Evolutionary conservation across 2,329 filamentous ascomycete species (phyloP).

Genomic region (Trichoderma pleuroti): DNA sequence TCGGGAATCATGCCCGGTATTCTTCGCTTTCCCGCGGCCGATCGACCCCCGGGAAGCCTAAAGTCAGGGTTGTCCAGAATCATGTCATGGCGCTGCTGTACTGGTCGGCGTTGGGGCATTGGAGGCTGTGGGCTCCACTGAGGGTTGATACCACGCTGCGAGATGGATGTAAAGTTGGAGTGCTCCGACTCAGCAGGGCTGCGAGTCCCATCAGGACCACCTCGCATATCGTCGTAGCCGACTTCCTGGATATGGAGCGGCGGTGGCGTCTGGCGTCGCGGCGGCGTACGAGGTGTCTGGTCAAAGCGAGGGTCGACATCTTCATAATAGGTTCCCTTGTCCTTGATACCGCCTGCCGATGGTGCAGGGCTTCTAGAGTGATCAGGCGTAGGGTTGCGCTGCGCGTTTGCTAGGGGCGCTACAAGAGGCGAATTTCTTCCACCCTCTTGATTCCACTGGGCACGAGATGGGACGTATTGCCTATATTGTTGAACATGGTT

Average conservation of each 20-base stretch:
- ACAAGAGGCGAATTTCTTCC: constrained; percentile 44
- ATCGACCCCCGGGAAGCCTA: constrained; percentile 55
- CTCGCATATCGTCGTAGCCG: constrained; percentile 62
- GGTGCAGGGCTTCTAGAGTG: constrained; percentile 35
- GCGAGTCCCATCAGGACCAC: constrained; percentile 49
- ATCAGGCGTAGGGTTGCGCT: constrained; percentile 33
- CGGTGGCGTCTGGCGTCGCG: constrained; percentile 16
- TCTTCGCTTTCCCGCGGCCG: constrained; percentile 27
- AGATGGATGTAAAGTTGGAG: constrained; percentile 86
- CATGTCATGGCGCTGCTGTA: constrained; percentile 63
- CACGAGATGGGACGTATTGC: constrained; percentile 54
- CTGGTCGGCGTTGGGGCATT: constrained; percentile 42
- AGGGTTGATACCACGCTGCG: constrained; percentile 83
- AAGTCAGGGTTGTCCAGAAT: constrained; percentile 87
- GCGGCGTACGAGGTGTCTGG: constrained; percentile 29
- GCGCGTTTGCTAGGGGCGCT: constrained; percentile 44
- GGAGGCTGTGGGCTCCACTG: constrained; percentile 66
- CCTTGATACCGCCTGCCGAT: constrained; percentile 28
- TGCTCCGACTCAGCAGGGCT: constrained; percentile 76
- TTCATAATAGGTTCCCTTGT: constrained; percentile 70
- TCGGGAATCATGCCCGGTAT: constrained; percentile 49
- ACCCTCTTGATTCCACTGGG: constrained; percentile 49
- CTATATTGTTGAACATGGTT: constrained; percentile 25
- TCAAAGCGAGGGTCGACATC: constrained; percentile 85
- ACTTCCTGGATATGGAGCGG: constrained; percentile 28